Evolutionary conservation across 2,329 filamentous ascomycete species (phyloP).

Genomic region (Westerdykella aurantiaca): DNA sequence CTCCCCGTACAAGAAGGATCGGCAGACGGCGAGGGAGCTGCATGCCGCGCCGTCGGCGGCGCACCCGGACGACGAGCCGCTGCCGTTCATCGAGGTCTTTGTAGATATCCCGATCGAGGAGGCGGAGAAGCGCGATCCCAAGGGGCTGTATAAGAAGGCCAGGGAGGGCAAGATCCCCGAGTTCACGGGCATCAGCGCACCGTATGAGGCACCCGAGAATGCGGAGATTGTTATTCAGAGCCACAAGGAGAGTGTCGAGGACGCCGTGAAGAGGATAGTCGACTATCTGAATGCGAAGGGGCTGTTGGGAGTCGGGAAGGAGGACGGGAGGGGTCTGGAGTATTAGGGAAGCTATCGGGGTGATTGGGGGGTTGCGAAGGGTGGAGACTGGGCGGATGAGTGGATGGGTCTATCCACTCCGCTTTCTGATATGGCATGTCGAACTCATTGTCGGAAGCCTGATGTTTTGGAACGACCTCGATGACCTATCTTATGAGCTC

Average conservation of each 20-base stretch:
- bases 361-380: too few relatives aligned
- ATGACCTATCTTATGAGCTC: too few relatives aligned
- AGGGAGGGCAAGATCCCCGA: slow-evolving; percentile 90
- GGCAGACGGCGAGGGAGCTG: slow-evolving; percentile 72
- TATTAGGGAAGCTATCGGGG: slow-evolving; percentile 4
- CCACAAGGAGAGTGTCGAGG: slow-evolving; percentile 75
- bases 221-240: slow-evolving; percentile 86
- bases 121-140: slow-evolving; percentile 91
- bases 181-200: slow-evolving; percentile 91
- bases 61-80: slow-evolving; percentile 54
- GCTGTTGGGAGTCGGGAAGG: slow-evolving; percentile 43
- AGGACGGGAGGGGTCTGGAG: slow-evolving; percentile 11
- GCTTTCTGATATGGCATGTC: too few relatives aligned
- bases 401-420: too few relatives aligned
- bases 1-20: slow-evolving; percentile 85
- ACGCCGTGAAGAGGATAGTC: slow-evolving; percentile 80
- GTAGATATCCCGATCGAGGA: slow-evolving; percentile 88
- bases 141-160: slow-evolving; percentile 97
- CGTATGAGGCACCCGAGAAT: slow-evolving; percentile 82
- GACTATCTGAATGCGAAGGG: slow-evolving; percentile 69
- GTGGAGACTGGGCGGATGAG: too few relatives aligned
- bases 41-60: slow-evolving; percentile 55
- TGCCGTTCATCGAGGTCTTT: slow-evolving; percentile 90
- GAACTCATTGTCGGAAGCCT: too few relatives aligned
- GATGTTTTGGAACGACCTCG: too few relatives aligned